Conservation (phyloP, 2,329 filamentous ascomycete genomes). For the Aspergillus sp. region DNA sequence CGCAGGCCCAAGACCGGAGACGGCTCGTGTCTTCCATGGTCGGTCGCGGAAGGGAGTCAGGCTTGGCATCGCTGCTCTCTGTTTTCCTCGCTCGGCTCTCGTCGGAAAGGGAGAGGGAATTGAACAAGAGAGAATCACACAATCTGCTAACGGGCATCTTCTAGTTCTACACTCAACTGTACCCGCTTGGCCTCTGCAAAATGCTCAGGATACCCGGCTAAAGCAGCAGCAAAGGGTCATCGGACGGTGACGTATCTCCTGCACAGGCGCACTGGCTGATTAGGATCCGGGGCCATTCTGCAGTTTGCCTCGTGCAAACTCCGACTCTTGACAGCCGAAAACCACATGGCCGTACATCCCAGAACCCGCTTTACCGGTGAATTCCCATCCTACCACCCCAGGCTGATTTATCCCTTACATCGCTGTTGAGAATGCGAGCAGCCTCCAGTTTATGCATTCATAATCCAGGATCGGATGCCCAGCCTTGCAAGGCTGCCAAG, state of each 20-base stretch:
- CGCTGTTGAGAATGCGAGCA: neutral
- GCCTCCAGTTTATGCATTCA: constrained; percentile 2
- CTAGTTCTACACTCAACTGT: neutral
- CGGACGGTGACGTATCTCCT: neutral
- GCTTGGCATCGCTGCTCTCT: neutral
- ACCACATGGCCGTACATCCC: constrained; percentile 17
- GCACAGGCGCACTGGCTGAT: neutral
- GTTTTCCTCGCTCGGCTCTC: neutral
- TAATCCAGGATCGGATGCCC: constrained; percentile 16
- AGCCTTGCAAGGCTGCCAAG: constrained; percentile 31
- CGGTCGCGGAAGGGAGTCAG: constrained; percentile 22
- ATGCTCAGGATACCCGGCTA: neutral
- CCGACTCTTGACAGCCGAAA: constrained; percentile 11
- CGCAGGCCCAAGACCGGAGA: constrained; percentile 12
- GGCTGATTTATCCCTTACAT: neutral
- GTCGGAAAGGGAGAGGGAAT: neutral
- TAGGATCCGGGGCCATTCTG: neutral
- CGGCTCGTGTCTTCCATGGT: constrained; percentile 12
- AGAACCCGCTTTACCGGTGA: neutral
- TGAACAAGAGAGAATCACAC: neutral
- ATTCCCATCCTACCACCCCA: neutral
- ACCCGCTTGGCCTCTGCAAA: neutral
- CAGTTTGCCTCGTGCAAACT: constrained; percentile 6
- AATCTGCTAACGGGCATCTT: neutral
- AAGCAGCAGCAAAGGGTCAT: neutral